Evolutionary conservation across 441 rosid species (phyloP), one percentile per base, ranked within the genome.

Genomic region (Theobroma grandiflorum): DNA sequence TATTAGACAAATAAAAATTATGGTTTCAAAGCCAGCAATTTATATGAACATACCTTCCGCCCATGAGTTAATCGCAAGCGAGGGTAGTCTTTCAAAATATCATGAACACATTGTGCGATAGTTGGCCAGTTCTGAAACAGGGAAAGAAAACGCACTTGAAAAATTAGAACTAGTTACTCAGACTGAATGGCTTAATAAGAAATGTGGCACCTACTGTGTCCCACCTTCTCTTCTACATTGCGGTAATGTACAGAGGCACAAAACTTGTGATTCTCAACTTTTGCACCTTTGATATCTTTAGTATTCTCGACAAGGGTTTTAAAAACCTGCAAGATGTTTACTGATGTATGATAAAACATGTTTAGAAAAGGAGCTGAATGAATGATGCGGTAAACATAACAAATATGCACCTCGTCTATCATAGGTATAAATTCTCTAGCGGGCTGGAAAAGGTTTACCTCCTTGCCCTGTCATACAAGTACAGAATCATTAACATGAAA

Each of bases 161-260:
- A 73, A 6, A 50, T 72, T 47, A 37, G 61, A 45, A 72, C 37
- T 50, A 35, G 49, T 10, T 50, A 16, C 35, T 16, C 66, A 18
- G 7, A 63, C 26, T 61, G 8, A 69, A 35, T 69, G n/a, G n/a
- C n/a, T 11, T 18, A 6, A 20, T 40, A 31, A 43, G 63, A 65
- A 42, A 22, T 40, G 16, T 18, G 22, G 65, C 40, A 42, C 49
- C 8, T 49, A 4, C 47, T 14, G 8, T 11, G 42, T 72, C 20
- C 83, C 75, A 96, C 99, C 90, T 94, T 93, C 81, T 93, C 97
- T 7, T 97, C 98, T 82, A 94, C 99, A 58, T 94, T 97, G 84
- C 99, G 99, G 84, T 95, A 97, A 88, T 97, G 99, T 74, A 97
- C 97, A 87, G 97, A 90, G 81, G 89, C 79, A 66, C 99, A 97